phyloP scores from a whole-genome alignment of 2,329 filamentous ascomycete genomes.

The Trichoderma gracile region DNA sequence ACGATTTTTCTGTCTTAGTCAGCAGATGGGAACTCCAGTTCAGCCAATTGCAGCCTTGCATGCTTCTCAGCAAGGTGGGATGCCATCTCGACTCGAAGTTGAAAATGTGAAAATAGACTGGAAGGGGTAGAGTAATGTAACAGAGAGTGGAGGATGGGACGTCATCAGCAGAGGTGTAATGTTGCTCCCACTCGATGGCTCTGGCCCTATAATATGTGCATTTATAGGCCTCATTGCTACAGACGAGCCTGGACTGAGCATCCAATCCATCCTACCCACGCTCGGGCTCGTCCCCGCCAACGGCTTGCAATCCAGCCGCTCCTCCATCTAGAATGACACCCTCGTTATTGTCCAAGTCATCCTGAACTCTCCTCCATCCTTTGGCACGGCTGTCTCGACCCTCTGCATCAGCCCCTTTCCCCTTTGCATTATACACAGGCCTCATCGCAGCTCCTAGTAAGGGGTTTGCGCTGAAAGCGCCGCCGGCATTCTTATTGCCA shows the following conservation, averaged over 20 bases:
- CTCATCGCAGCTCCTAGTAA: conserved; percentile 65
- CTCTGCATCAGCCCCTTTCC: conserved; percentile 48
- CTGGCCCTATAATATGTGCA: background rate
- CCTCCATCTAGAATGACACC: conserved; percentile 60
- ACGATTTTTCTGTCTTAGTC: conserved; percentile 17
- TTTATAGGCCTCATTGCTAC: background rate
- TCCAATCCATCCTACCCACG: conserved; percentile 36
- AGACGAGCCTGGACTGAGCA: background rate
- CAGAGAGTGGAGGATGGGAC: too few species aligned
- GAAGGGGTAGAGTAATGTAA: too few species aligned
- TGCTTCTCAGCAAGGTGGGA: background rate
- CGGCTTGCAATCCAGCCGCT: conserved; percentile 42
- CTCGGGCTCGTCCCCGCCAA: conserved; percentile 39
- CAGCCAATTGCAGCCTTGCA: background rate
- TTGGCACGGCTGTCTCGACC: conserved; percentile 47
- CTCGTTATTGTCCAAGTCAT: conserved; percentile 61
- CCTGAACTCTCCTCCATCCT: conserved; percentile 62
- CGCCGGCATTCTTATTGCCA: conserved; percentile 44
- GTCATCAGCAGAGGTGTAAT: too few species aligned
- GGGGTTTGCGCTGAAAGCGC: conserved; percentile 69
- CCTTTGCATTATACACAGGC: conserved; percentile 59
- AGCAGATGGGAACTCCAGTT: background rate
- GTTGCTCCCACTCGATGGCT: too few species aligned
- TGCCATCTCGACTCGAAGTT: too few species aligned
- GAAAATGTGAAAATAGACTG: too few species aligned